phyloP scores from a whole-genome alignment of 495 filamentous ascomycete genomes.

The Xylaria nigripes region DNA sequence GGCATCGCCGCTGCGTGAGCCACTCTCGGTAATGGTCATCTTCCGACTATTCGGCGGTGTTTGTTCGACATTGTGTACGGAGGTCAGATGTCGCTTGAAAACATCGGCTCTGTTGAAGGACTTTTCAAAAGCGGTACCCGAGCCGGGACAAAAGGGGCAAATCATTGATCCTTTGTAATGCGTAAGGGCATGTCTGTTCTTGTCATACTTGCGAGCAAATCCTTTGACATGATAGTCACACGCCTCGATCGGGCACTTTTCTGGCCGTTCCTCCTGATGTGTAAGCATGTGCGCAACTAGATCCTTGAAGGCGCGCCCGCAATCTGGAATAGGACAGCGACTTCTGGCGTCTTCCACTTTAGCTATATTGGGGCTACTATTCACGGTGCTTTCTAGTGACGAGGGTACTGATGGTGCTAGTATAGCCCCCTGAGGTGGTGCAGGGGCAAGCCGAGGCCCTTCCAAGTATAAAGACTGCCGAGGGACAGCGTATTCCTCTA shows the following conservation, averaged over 20 bases:
- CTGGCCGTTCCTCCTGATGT: slow-evolving; percentile 85
- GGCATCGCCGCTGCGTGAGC: slow-evolving; percentile 59
- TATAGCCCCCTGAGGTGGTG: slow-evolving; percentile 27
- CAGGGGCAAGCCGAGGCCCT: slow-evolving; percentile 34
- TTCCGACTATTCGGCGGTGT: slow-evolving; percentile 93
- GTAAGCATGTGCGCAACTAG: slow-evolving; percentile 95
- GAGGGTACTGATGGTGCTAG: slow-evolving; percentile 24
- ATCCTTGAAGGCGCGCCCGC: slow-evolving; percentile 84
- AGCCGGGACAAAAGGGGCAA: slow-evolving; percentile 93
- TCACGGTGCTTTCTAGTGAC: slow-evolving; percentile 24
- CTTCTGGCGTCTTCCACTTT: slow-evolving; percentile 29
- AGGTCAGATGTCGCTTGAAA: slow-evolving; percentile 94
- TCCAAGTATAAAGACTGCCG: slow-evolving; percentile 34
- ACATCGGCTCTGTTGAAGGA: slow-evolving; percentile 98
- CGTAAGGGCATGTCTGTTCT: slow-evolving; percentile 92
- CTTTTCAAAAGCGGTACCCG: slow-evolving; percentile 90
- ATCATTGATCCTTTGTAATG: slow-evolving; percentile 99
- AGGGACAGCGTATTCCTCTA: slow-evolving; percentile 34
- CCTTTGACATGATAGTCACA: slow-evolving; percentile 96
- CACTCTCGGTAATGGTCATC: slow-evolving; percentile 55
- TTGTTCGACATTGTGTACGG: slow-evolving; percentile 92
- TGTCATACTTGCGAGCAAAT: slow-evolving; percentile 97
- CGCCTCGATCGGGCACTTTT: slow-evolving; percentile 91
- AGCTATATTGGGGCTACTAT: slow-evolving; percentile 23
- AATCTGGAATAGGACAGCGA: slow-evolving; percentile 73